Percentiles rank a stretch among this genome's conserved stretches.
Evolutionary conservation across 2,329 filamentous ascomycete species (phyloP).

Genomic region (Diaporthe citri): DNA sequence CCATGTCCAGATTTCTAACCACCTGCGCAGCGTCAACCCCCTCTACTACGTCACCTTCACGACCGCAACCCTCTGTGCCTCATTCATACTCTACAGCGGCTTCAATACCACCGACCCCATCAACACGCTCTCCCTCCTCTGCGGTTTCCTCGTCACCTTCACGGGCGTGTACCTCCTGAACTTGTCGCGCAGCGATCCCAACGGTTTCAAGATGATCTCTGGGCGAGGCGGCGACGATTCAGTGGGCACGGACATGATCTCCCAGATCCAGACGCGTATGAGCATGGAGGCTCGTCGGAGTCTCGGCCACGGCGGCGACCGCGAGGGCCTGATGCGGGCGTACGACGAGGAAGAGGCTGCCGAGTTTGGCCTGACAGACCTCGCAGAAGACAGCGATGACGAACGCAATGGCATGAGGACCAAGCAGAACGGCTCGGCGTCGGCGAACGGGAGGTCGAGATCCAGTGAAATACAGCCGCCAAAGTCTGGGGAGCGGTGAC

Average conservation of each 20-base stretch:
- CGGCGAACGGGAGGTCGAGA: conserved; percentile 50
- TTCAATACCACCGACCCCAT: conserved; percentile 95
- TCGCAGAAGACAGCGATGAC: conserved; percentile 82
- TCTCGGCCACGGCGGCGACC: conserved; percentile 72
- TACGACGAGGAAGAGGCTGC: conserved; percentile 87
- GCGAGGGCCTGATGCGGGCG: conserved; percentile 88
- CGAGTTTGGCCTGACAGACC: conserved; percentile 81
- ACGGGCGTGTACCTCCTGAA: conserved; percentile 96
- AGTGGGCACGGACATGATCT: conserved; percentile 91
- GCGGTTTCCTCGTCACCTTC: conserved; percentile 95
- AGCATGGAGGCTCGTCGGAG: conserved; percentile 93
- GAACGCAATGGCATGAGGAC: conserved; percentile 59
- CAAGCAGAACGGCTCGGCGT: conserved; percentile 53
- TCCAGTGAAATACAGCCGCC: conserved; percentile 65
- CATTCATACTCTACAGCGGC: conserved; percentile 94
- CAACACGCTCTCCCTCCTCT: conserved; percentile 91
- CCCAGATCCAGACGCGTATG: conserved; percentile 87
- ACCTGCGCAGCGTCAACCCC: conserved; percentile 80
- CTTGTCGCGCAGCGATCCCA: conserved; percentile 91
- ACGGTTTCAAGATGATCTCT: conserved; percentile 77
- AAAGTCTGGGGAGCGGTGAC: conserved; percentile 54
- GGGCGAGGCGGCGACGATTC: conserved; percentile 76
- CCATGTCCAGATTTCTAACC: conserved; percentile 44
- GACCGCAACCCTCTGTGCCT: conserved; percentile 91
- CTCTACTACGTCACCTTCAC: conserved; percentile 99